These are phyloP conservation scores for Brasenia schreberi DNA, from an alignment of 164 flowering plant genomes.

Conservation along the genomic window DNA sequence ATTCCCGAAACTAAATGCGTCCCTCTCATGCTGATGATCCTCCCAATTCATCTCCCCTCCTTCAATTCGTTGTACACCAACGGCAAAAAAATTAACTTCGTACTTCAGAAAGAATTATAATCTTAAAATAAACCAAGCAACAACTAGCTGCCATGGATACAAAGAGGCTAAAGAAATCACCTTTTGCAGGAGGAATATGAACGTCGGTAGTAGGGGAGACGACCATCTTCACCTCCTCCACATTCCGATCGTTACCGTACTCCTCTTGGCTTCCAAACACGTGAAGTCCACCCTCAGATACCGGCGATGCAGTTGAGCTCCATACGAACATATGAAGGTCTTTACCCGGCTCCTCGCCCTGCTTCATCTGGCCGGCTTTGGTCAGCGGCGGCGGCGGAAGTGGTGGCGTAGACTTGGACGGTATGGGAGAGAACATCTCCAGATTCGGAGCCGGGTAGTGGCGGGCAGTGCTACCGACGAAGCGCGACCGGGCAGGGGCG, in stretches of 20 bases:
- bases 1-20: conserved; percentile 63
- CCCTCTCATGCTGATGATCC: conserved; percentile 43
- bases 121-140: no score
- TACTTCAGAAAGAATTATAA: no score
- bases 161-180: background rate
- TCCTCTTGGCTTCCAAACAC: conserved; percentile 62
- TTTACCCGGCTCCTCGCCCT: conserved; percentile 32
- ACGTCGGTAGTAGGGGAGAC: conserved; percentile 34
- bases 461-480: conserved; percentile 14
- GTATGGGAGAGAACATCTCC: conserved; percentile 66
- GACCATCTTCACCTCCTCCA: conserved; percentile 49
- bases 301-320: conserved; percentile 98
- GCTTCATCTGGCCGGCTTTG: background rate
- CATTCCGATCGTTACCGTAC: conserved; percentile 31
- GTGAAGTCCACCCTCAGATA: conserved; percentile 35
- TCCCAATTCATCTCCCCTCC: conserved; percentile 11
- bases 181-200: background rate
- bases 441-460: conserved; percentile 80
- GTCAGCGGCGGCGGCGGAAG: background rate
- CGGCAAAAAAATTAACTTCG: no score
- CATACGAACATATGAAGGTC: conserved; percentile 98
- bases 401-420: background rate
- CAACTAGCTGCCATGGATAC: background rate
- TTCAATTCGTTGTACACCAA: conserved; percentile 18
- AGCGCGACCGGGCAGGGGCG: conserved; percentile 15